A percentile compares a stretch with the other conserved stretches of the same genome.
Evolutionary conservation across 2,329 filamentous ascomycete genomes (phyloP).

Genomic region (Claviceps humidiphila): DNA sequence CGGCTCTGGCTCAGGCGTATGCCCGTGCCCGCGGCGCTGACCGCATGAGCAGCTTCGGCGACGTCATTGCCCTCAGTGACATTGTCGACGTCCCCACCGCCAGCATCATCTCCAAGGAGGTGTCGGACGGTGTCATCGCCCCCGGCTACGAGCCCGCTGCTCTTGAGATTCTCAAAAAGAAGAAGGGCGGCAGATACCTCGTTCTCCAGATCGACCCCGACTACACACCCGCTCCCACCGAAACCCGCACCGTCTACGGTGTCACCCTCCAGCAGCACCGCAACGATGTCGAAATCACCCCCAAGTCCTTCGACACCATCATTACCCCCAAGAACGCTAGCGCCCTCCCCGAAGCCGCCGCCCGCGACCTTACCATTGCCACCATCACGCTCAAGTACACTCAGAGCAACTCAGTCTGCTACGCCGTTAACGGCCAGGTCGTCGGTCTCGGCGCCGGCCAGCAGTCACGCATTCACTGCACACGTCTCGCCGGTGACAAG

Average conservation of each 20-base stretch:
- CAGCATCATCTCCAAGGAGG: constrained; percentile 95
- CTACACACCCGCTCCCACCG: constrained; percentile 67
- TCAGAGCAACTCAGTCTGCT: constrained; percentile 98
- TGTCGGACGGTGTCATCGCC: constrained; percentile 92
- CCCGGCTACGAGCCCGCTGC: constrained; percentile 76
- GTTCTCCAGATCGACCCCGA: constrained; percentile 87
- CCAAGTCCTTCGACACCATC: constrained; percentile 72
- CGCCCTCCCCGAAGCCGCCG: constrained; percentile 63
- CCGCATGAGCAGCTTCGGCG: constrained; percentile 97
- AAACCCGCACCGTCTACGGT: constrained; percentile 82
- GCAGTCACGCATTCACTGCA: constrained; percentile 97
- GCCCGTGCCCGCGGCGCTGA: constrained; percentile 90
- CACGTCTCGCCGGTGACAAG: constrained; percentile 91
- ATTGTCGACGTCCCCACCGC: constrained; percentile 85
- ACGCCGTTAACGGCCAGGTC: constrained; percentile 85
- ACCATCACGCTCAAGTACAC: constrained; percentile 98
- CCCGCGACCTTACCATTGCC: constrained; percentile 83
- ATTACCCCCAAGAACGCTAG: constrained; percentile 71
- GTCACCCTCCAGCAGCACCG: constrained; percentile 80
- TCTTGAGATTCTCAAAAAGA: constrained; percentile 85
- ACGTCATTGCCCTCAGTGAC: constrained; percentile 87
- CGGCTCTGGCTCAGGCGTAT: constrained; percentile 82
- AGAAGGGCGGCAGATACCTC: constrained; percentile 96
- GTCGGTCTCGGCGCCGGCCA: constrained; percentile 91
- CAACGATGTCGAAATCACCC: constrained; percentile 80